Evolutionary conservation across 164 flowering plant genomes (phyloP).

Genomic region (Vitis cinerea): DNA sequence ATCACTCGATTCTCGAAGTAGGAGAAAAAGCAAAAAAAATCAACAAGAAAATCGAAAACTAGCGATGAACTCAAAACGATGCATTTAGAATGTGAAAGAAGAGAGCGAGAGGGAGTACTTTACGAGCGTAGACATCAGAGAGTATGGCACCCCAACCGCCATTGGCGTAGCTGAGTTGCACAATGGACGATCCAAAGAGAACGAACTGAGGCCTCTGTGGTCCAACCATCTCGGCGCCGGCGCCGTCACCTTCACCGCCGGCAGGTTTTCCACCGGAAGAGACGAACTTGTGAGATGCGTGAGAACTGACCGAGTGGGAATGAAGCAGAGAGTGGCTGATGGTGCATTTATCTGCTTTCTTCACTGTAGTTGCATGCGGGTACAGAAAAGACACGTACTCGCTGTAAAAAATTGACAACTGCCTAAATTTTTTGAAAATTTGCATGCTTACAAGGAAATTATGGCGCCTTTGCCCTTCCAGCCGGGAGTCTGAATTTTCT

Average conservation of each 20-base stretch:
- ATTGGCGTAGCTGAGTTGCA: constrained; percentile 72
- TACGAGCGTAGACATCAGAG: constrained; percentile 80
- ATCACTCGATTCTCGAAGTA: no score
- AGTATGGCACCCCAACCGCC: constrained; percentile 94
- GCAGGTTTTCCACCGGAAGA: background rate
- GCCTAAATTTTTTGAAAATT: background rate
- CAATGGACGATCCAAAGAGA: constrained; percentile 89
- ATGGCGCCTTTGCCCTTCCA: no score
- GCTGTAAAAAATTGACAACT: background rate
- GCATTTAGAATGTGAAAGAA: constrained; percentile 4
- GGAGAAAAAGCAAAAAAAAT: no score
- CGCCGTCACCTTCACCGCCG: background rate
- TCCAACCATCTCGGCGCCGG: constrained; percentile 53
- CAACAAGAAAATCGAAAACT: background rate
- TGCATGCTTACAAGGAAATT: no score
- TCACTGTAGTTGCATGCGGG: background rate
- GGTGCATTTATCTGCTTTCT: background rate
- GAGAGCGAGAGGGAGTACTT: constrained; percentile 36
- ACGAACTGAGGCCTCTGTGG: constrained; percentile 74
- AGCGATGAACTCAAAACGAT: background rate
- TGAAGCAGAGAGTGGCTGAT: background rate
- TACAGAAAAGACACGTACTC: background rate
- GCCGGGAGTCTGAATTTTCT: no score
- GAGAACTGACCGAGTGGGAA: background rate
- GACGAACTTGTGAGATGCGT: background rate